Evolutionary conservation across 345 rosid genomes (phyloP), one percentile per base, ranked within the genome.

Genomic region (Gossypium bickii): DNA sequence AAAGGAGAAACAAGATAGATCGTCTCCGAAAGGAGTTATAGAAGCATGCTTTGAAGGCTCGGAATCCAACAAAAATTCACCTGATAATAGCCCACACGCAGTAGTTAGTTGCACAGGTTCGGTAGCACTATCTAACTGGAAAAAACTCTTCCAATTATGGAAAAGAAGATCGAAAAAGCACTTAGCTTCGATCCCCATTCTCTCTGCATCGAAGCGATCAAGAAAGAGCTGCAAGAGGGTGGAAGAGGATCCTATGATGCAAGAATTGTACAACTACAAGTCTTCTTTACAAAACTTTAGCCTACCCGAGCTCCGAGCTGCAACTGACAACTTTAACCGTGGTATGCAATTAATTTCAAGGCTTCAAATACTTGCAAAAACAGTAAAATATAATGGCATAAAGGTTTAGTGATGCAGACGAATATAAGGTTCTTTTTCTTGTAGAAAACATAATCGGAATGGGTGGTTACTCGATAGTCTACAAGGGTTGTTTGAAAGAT

Each of bases 391-490:
- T 47, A 18, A 47, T 55, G 2, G 3, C 47, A 48, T 51, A 10
- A 25, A 49, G 20, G 43, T 71, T 61, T 60, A 17, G 48, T 53
- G 58, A 71, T 70, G 56, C 15, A 52, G 24, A 49, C 10, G 15
- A 41, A 51, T 64, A 44, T 66, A 66, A 45, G 38, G 67, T 17
- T 69, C 61, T 7, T 48, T 71, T 77, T 74, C 63, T 65, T 83
- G 80, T 47, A 94, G 98, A 85, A 49, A 94, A 94, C 77, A 57
- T 94, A 60, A 92, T 94, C 38, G 98, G 98, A 41, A 83, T 76
- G 81, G 98, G 98, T 66, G 98, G 98, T 64, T 94, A 75, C 72
- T 91, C 97, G 8, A 87, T 89, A 72, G 98, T 94, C 24, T 94
- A 86, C 85, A 86, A 84, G 81, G 98, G 98, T 11, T 45, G 82